phyloP scores from a whole-genome alignment of 2,329 filamentous ascomycete species.

The Ciborinia camelliae region DNA sequence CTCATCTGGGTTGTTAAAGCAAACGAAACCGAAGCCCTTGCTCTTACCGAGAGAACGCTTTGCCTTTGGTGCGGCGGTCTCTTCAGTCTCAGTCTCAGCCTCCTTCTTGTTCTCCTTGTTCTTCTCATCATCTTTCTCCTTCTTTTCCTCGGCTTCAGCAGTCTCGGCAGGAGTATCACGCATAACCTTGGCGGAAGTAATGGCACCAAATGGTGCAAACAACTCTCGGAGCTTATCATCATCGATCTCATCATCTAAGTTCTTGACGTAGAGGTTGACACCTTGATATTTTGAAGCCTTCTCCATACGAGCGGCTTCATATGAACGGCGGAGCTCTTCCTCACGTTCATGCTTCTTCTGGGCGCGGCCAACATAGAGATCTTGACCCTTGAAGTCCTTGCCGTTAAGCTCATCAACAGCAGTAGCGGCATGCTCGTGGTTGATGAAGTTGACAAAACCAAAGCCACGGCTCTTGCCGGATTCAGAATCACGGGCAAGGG shows the following conservation, averaged over 20 bases:
- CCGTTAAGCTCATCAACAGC: slow-evolving; percentile 92
- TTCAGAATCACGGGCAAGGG: slow-evolving; percentile 82
- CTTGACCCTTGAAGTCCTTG: slow-evolving; percentile 88
- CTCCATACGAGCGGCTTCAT: slow-evolving; percentile 94
- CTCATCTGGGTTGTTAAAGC: slow-evolving; percentile 99
- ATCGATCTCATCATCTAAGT: slow-evolving; percentile 93
- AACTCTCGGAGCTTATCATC: slow-evolving; percentile 96
- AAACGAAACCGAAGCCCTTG: slow-evolving; percentile 99
- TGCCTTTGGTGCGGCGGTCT: slow-evolving; percentile 49
- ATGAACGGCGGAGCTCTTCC: slow-evolving; percentile 98
- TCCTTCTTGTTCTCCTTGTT: slow-evolving; percentile 42
- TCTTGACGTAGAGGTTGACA: slow-evolving; percentile 99
- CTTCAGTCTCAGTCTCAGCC: slow-evolving; percentile 46
- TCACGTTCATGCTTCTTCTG: slow-evolving; percentile 99
- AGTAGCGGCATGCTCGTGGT: slow-evolving; percentile 79
- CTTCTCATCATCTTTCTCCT: slow-evolving; percentile 51
- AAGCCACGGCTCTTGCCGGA: slow-evolving; percentile 89
- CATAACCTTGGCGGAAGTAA: slow-evolving; percentile 99
- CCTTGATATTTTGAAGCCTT: slow-evolving; percentile 99
- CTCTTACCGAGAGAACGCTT: slow-evolving; percentile 80
- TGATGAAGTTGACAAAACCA: slow-evolving; percentile 93
- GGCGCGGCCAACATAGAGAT: slow-evolving; percentile 94
- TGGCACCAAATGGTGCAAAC: slow-evolving; percentile 86
- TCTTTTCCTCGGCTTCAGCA: slow-evolving; percentile 42
- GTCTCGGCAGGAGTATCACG: slow-evolving; percentile 68